Evolutionary conservation across 345 rosid species (phyloP).

Genomic region (Hirschfeldia incana): DNA sequence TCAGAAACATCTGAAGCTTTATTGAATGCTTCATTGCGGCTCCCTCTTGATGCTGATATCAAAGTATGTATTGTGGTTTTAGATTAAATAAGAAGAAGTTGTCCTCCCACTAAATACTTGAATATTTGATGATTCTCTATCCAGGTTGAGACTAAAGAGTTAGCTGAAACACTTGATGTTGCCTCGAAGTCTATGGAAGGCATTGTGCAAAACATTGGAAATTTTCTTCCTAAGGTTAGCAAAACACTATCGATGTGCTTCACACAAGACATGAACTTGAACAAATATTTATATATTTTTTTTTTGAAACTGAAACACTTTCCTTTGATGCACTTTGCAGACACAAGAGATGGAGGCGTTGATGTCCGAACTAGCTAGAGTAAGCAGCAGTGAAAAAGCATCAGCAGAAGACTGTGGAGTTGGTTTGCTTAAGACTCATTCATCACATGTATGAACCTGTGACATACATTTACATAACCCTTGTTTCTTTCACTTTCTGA

Average conservation of each 20-base stretch:
- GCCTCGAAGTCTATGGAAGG: constrained; percentile 65
- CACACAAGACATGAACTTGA: neutral
- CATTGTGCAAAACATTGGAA: constrained; percentile 47
- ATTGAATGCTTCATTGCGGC: constrained; percentile 55
- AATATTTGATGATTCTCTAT: neutral
- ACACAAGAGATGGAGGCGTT: constrained; percentile 64
- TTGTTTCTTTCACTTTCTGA: neutral
- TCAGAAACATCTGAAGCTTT: constrained; percentile 66
- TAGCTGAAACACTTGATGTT: constrained; percentile 61
- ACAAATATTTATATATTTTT: neutral
- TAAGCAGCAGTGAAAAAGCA: constrained; percentile 57
- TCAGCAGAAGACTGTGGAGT: constrained; percentile 66
- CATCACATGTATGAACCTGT: constrained; percentile 51
- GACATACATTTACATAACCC: neutral
- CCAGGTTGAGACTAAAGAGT: constrained; percentile 64
- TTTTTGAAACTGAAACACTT: constrained; percentile 7
- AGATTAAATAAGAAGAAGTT: neutral
- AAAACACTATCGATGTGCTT: neutral
- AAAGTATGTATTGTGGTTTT: constrained; percentile 1
- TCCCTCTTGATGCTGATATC: constrained; percentile 60
- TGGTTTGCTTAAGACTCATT: constrained; percentile 45
- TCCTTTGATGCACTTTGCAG: constrained; percentile 41
- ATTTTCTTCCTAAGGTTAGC: constrained; percentile 60
- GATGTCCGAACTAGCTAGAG: constrained; percentile 71
- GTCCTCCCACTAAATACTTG: neutral